Base-by-base conservation (phyloP, 257 asterid genomes). In the Capsicum rhomboideum region DNA sequence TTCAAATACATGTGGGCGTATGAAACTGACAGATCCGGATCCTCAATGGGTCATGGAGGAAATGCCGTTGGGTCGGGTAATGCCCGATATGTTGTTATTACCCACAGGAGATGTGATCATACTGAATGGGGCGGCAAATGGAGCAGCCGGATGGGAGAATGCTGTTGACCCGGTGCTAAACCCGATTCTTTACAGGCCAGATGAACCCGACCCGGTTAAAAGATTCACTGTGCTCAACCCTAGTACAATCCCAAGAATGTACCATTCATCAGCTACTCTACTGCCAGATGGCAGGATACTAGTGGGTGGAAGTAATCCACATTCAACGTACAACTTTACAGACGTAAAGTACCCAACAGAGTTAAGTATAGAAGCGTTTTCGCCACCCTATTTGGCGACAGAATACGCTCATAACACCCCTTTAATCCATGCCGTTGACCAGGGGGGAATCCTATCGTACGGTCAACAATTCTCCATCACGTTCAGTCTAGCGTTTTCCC, bases 241-340 rank as follows among this genome's bases (percentile, higher is more conserved):
- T 71, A 90, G 87, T 7, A 69, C 20, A 26, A 93, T 81, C 1
- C 89, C 97, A 1, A 85, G 98, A 18, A 52, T 94, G 93, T 95
- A 95, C 90, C 99, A 93, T 85, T 95, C 99, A 8, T 50, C 98
- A 0, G 92, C 97, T 0, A 86, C 84, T 1, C 16, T 95, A 16
- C 58, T 94, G 88, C 94, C 93, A 84, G 96, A 93, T 85, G 98
- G 98, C 31, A 89, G 94, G 21, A 67, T 95, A 4, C 40, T 95
- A 87, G 99, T 95, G 87, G 98, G 99, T 28, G 99, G 99, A 29
- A 95, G 97, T 78, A 95, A 95, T 44, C 98, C 98, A 1, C 97
- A 95, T 79, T 66, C 85, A 31, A 69, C 50, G 83, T 95, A 95
- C 90, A 90, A 90, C 83, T 92, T 93, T 84, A 87, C 94, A 0